Percentiles rank a stretch among this genome's conserved stretches.
Conservation (phyloP, 306 rosid genomes). For the Benincasa hispida region DNA sequence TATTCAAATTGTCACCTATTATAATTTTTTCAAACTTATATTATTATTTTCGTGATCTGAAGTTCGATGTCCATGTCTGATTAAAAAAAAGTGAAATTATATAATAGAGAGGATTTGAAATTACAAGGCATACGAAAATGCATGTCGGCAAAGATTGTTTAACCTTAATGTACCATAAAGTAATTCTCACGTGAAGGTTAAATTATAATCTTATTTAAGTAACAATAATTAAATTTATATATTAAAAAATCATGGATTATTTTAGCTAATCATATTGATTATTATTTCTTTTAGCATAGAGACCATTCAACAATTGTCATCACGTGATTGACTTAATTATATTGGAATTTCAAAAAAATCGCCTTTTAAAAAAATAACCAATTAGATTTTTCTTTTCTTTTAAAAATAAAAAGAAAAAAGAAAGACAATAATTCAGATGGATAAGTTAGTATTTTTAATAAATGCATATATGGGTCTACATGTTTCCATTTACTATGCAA, state of each 20-base stretch:
- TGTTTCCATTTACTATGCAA: constrained; percentile 14
- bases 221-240: background rate
- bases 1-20: too few species aligned
- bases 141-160: background rate
- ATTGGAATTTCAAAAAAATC: background rate
- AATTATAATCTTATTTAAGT: background rate
- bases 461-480: constrained; percentile 17
- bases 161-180: background rate
- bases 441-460: constrained; percentile 6
- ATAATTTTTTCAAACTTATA: too few species aligned
- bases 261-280: background rate
- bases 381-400: background rate
- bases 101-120: too few species aligned
- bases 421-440: constrained; percentile 3
- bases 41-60: too few species aligned
- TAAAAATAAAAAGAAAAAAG: background rate
- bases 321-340: background rate
- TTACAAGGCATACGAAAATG: too few species aligned
- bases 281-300: background rate
- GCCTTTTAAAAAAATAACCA: background rate
- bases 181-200: background rate
- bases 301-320: background rate
- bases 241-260: background rate
- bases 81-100: too few species aligned
- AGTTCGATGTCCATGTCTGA: too few species aligned